Evolutionary conservation across 2,329 filamentous ascomycete species (phyloP), one percentile per base, ranked within the genome.

Genomic region (Colletotrichum brevisporum): DNA sequence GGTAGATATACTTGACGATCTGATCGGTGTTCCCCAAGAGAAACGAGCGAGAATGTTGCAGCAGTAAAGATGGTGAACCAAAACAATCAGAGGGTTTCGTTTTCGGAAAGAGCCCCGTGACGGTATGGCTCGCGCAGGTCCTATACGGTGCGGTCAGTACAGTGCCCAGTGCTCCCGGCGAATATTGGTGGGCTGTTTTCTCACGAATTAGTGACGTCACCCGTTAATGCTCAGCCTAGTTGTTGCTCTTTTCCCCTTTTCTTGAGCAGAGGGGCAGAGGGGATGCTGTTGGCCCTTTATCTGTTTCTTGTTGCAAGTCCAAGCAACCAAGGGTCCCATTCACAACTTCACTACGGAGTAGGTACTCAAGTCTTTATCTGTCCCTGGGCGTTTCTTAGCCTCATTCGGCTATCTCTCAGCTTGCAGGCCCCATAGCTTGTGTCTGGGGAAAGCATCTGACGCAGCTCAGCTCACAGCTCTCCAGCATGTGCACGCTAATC

Each of bases 101-200:
- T 63, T 48, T 63, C n/a, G 53, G 53, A 63, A 67, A 53, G 27
- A 24, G 27, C 50, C 47, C 61, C 12, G 55, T 36, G 66, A 65
- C 24, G 9, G 61, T 36, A 36, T 36, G 31, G 31, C 31, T 10
- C 31, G 31, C 31, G 31, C 31, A 36, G 31, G 31, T 36, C 8
- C 31, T 8, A 10, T 36, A 36, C 31, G 31, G 31, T 36, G 9
- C 31, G 9, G 31, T 36, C 31, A 36, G 31, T 36, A 36, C 31
- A 36, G 31, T 56, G 50, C 59, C 51, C 61, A 31, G 62, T 63
- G 52, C 39, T 65, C 4, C 60, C 48, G 27, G 50, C 0, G 36
- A 58, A 68, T 51, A 18, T 45, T 10, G 31, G 48, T 27, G 48
- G 60, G 10, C 24, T 36, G 10, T 36, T 36, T 36, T 36, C 31